A percentile compares a stretch with the other conserved stretches of the same genome.
phyloP scores from a whole-genome alignment of 257 asterid genomes.

The Gynochthodes officinalis region DNA sequence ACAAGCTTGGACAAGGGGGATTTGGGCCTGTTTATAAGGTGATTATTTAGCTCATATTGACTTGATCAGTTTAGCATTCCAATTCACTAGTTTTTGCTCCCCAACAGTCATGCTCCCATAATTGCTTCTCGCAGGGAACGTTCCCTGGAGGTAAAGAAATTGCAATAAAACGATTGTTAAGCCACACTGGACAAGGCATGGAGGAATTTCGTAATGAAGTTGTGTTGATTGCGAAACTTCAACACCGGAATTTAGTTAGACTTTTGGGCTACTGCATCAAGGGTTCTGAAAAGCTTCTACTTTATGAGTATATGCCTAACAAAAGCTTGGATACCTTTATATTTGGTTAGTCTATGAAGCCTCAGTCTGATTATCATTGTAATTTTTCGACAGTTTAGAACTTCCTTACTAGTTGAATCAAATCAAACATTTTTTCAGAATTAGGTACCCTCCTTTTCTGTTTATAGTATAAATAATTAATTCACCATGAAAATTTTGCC shows the following conservation, averaged over 20 bases:
- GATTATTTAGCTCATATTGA: background rate
- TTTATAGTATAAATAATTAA: background rate
- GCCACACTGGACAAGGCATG: constrained; percentile 31
- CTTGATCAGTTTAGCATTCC: background rate
- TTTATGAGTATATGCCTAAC: constrained; percentile 26
- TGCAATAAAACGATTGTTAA: constrained; percentile 35
- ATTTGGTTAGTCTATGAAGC: constrained; percentile 24
- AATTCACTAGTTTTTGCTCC: background rate
- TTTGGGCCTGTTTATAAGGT: constrained; percentile 67
- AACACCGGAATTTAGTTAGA: constrained; percentile 22
- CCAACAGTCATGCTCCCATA: background rate
- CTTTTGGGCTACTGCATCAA: constrained; percentile 27
- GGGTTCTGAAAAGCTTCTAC: constrained; percentile 26
- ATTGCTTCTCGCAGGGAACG: constrained; percentile 15
- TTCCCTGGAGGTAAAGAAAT: constrained; percentile 25
- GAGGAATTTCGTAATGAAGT: constrained; percentile 30
- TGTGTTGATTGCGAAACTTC: constrained; percentile 25
- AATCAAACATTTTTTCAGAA: too few species aligned
- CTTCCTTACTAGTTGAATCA: too few species aligned
- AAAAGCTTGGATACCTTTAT: constrained; percentile 16
- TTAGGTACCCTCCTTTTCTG: background rate
- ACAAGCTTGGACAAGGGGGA: constrained; percentile 67
- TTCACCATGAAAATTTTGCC: background rate
- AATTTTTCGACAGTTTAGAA: too few species aligned
- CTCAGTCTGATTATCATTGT: background rate